Evolutionary conservation across 768 basidiomycete species (phyloP).

Genomic region (Lentinula edodes): DNA sequence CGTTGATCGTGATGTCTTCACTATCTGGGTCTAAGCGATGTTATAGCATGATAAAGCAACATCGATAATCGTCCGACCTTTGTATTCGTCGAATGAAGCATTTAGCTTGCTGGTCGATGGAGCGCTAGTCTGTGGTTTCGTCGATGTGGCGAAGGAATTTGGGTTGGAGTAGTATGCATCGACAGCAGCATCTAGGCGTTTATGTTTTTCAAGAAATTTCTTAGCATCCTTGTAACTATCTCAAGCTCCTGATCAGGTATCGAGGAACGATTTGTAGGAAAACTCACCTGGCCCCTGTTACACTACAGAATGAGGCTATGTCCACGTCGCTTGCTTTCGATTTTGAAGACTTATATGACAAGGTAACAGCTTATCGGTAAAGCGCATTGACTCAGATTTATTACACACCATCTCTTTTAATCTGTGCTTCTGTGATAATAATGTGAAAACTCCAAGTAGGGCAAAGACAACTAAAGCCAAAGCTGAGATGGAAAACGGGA

Average conservation of each 20-base stretch:
- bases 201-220: slow-evolving; percentile 65
- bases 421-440: not conserved
- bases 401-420: not conserved
- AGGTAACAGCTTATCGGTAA: not conserved
- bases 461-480: not conserved
- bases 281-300: slow-evolving; percentile 71
- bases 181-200: slow-evolving; percentile 64
- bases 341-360: slow-evolving; percentile 5
- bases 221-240: slow-evolving; percentile 54
- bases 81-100: slow-evolving; percentile 61
- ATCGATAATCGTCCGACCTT: slow-evolving; percentile 35
- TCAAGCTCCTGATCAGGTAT: slow-evolving; percentile 20
- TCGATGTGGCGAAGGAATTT: slow-evolving; percentile 21
- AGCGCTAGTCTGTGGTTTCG: slow-evolving; percentile 17
- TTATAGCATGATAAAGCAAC: not conserved
- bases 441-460: not conserved
- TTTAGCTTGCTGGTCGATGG: slow-evolving; percentile 51
- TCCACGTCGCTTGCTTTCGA: slow-evolving; percentile 43
- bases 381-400: too few species aligned
- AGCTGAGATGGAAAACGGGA: not conserved
- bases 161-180: slow-evolving; percentile 69
- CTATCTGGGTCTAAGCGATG: slow-evolving; percentile 46
- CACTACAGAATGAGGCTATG: slow-evolving; percentile 52
- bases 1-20: slow-evolving; percentile 68
- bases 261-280: slow-evolving; percentile 3